phyloP scores from a whole-genome alignment of 768 basidiomycete genomes.

The Kwoniella sp. region DNA sequence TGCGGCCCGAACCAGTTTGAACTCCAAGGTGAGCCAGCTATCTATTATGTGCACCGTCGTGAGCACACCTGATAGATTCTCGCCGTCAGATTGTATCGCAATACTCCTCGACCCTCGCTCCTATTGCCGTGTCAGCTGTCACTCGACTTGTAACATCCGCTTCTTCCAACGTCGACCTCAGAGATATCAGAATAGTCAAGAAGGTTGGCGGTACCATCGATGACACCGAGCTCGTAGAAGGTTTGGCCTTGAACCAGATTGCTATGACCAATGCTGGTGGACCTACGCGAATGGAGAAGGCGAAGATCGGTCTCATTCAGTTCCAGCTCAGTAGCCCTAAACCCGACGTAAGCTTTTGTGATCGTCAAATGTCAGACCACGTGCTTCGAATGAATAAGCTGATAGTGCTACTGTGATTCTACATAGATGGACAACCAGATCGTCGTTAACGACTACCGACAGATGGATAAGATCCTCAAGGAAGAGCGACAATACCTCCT shows the following conservation, averaged over 20 bases:
- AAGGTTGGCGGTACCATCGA: slow-evolving; percentile 99
- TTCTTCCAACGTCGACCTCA: slow-evolving; percentile 92
- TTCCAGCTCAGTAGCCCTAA: slow-evolving; percentile 98
- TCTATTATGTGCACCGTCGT: too few species aligned
- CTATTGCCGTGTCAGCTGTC: slow-evolving; percentile 96
- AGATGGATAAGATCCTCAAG: slow-evolving; percentile 99
- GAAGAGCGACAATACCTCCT: slow-evolving; percentile 97
- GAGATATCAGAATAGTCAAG: slow-evolving; percentile 94
- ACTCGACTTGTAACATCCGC: slow-evolving; percentile 83
- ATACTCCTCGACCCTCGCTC: slow-evolving; percentile 96
- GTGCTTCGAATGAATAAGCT: too few species aligned
- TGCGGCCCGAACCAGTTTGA: slow-evolving; percentile 91
- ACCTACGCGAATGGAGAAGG: slow-evolving; percentile 93
- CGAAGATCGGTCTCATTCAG: slow-evolving; percentile 96
- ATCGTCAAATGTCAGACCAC: too few species aligned
- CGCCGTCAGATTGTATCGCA: slow-evolving; percentile 86
- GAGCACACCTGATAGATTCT: background rate
- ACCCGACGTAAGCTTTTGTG: slow-evolving; percentile 72
- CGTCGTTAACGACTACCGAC: slow-evolving; percentile 97
- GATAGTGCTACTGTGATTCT: slow-evolving; percentile 25
- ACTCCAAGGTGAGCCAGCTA: slow-evolving; percentile 74
- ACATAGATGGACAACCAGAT: slow-evolving; percentile 98
- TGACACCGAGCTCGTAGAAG: slow-evolving; percentile 94
- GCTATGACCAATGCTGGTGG: slow-evolving; percentile 88
- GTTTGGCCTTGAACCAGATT: slow-evolving; percentile 95